These are phyloP conservation scores for Ettlia oleoabundans DNA, from an alignment of 139 green algal species.

Conservation along the genomic window DNA sequence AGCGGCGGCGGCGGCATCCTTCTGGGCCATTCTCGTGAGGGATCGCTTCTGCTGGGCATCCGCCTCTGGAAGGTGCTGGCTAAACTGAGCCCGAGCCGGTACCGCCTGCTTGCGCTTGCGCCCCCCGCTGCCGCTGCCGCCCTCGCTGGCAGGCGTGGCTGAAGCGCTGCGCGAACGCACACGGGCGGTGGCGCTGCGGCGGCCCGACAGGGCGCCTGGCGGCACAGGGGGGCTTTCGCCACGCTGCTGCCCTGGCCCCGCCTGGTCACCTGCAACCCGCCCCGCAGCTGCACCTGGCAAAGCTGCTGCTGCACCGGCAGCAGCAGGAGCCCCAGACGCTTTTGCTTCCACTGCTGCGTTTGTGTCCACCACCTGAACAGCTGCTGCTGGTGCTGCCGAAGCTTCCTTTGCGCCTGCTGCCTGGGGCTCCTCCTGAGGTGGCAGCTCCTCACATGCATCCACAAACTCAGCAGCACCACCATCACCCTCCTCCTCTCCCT, in stretches of 20 bases:
- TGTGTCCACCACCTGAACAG: too few species aligned
- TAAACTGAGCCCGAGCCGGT: background rate
- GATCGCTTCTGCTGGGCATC: background rate
- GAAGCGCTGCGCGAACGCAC: background rate
- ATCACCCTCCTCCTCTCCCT: background rate
- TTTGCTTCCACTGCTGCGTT: too few species aligned
- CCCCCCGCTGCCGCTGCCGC: background rate
- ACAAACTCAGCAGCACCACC: too few species aligned
- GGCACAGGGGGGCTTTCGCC: too few species aligned
- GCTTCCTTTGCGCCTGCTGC: background rate
- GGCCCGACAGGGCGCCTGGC: background rate
- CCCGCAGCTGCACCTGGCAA: background rate
- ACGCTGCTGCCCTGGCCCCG: too few species aligned
- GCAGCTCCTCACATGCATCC: too few species aligned
- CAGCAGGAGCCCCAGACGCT: too few species aligned
- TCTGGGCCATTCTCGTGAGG: background rate
- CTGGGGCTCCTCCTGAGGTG: background rate
- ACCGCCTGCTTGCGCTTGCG: background rate
- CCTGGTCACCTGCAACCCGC: too few species aligned
- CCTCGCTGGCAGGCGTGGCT: background rate
- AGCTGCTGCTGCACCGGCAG: too few species aligned
- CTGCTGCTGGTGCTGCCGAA: background rate
- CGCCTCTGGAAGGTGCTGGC: conserved; percentile 1
- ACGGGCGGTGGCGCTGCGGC: background rate
- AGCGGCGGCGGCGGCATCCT: background rate